A percentile compares a stretch with the other conserved stretches of the same genome.
These are phyloP conservation scores for Phytophthora crassamura DNA, from an alignment of 352 stramenopile species.

Conservation along the genomic window DNA sequence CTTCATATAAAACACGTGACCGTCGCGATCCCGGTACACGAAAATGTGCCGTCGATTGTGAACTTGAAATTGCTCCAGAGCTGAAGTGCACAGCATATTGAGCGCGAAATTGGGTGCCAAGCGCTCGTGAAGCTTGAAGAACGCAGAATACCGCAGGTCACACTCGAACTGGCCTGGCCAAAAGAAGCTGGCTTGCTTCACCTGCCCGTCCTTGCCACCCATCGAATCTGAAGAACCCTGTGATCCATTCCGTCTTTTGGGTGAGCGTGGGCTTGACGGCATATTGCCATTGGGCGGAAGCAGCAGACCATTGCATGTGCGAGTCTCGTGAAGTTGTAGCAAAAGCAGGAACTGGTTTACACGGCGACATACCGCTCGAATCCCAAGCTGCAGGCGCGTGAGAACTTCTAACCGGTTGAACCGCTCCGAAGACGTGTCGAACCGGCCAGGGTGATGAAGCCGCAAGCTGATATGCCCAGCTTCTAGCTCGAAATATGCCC, in stretches of 20 bases:
- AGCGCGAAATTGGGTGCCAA: conserved; percentile 81
- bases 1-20: conserved; percentile 92
- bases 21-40: conserved; percentile 85
- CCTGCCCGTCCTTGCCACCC: conserved; percentile 15
- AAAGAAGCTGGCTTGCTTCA: conserved; percentile 62
- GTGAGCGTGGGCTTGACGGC: conserved; percentile 50
- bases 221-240: conserved; percentile 33
- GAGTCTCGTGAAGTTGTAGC: conserved; percentile 85
- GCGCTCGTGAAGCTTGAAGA: conserved; percentile 85
- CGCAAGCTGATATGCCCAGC: conserved; percentile 57
- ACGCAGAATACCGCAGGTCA: conserved; percentile 75
- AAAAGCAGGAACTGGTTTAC: conserved; percentile 89
- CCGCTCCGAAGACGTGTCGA: conserved; percentile 16
- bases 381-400: conserved; percentile 74
- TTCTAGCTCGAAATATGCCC: conserved; percentile 78
- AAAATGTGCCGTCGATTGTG: conserved; percentile 90
- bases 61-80: conserved; percentile 90
- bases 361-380: conserved; percentile 72
- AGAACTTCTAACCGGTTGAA: conserved; percentile 72
- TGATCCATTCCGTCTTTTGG: conserved; percentile 40
- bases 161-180: conserved; percentile 91
- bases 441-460: conserved; percentile 64
- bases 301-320: conserved; percentile 76
- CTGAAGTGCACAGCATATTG: conserved; percentile 84
- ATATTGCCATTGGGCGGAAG: conserved; percentile 53